Base-by-base conservation (phyloP, 2,329 filamentous ascomycete genomes). In the Cladobotryum mycophilum region DNA sequence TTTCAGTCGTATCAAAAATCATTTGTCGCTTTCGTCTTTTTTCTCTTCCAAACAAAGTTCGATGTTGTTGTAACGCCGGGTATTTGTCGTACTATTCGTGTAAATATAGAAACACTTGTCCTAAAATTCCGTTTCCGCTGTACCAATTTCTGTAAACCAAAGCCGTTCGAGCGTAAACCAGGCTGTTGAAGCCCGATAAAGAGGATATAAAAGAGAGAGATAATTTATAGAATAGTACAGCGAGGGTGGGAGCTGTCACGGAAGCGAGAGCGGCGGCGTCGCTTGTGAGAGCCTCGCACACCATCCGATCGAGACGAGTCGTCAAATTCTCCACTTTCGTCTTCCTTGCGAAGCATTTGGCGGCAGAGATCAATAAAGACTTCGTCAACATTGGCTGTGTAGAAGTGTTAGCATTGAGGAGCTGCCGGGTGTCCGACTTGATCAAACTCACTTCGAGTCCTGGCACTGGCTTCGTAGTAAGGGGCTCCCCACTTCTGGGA, bases 401-500 rank as follows among this genome's bases (percentile, higher is more conserved):
- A 18, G 11, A 3, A 3, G 12, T 43, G n/a, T 69, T 52, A 70
- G 63, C 33, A 9, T 13, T 4, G 9, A 2, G 25, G 25, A 30
- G 25, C 25, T 30, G 9, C 25, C 25, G 8, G 13, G 30, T 18
- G 34, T 7, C 33, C 11, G 12, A 18, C 8, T 12, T n/a, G 4
- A 30, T 30, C 14, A 22, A 52, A 68, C 77, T 64, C 65, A 88
- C 64, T 88, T 62, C 85, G 78, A 60, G 88, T 84, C 56, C 90
- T 78, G 46, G 90, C 90, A 56, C 87, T 92, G 35, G 90, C 86
- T 71, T 96, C 90, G 64, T 95, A 96, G 67, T 95, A 96, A 1
- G 90, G 90, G 35, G 88, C 88, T 17, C 85, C 86, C 90, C 90
- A 96, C 62, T 80, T 80, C 64, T 93, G 88, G n/a, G 88, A 90